A percentile compares a stretch with the other conserved stretches of the same genome.
Conservation (phyloP, 108 stramenopile genomes). For the Epithemia pelagica region DNA sequence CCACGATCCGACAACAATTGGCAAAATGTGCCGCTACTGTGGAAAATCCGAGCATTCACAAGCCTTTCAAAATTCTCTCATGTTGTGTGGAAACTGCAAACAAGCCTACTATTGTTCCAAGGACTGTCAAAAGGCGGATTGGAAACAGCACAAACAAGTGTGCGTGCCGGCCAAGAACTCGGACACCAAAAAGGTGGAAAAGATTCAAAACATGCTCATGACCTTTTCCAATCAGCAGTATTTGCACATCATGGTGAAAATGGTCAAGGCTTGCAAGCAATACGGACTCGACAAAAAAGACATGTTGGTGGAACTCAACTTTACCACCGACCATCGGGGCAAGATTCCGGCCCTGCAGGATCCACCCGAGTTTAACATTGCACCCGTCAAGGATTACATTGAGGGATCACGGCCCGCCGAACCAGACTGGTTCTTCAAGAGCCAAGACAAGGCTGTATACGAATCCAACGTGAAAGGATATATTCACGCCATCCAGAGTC, state of each 20-base stretch:
- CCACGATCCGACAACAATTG: too few species aligned
- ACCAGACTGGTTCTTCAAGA: constrained; percentile 24
- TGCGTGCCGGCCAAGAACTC: neutral
- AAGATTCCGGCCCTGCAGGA: constrained; percentile 11
- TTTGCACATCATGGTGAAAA: constrained; percentile 6
- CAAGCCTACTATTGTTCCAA: too few species aligned
- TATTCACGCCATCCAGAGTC: neutral
- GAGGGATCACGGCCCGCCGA: constrained; percentile 15
- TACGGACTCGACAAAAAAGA: constrained; percentile 6
- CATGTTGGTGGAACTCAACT: constrained; percentile 15
- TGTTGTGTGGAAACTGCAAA: too few species aligned
- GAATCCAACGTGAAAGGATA: neutral
- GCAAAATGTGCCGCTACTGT: too few species aligned
- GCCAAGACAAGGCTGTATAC: constrained; percentile 2
- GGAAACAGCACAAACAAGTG: too few species aligned
- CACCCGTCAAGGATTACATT: constrained; percentile 8
- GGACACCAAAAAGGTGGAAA: neutral
- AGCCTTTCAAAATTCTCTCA: too few species aligned
- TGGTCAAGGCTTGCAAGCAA: constrained; percentile 9
- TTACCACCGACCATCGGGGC: constrained; percentile 1
- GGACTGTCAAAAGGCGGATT: too few species aligned
- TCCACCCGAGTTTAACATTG: constrained; percentile 17
- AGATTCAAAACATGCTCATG: neutral
- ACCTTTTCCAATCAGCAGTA: constrained; percentile 13
- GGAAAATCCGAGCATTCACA: too few species aligned